Conservation (phyloP, 176 grass and related monocot species). For the Carex kokanica region DNA sequence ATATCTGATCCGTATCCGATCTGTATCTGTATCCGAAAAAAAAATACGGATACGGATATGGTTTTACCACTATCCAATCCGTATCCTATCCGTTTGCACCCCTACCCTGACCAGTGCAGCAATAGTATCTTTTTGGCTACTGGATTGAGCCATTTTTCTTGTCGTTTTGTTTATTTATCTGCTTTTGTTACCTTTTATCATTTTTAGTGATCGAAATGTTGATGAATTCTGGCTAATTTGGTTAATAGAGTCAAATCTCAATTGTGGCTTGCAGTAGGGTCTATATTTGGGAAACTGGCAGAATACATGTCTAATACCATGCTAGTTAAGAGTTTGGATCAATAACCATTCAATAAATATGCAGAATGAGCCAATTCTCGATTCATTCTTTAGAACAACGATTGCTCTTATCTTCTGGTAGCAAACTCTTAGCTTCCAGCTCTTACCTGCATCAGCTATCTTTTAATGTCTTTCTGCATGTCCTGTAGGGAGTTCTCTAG, state of each 20-base stretch:
- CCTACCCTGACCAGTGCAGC: background rate
- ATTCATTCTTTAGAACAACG: background rate
- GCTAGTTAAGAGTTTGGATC: background rate
- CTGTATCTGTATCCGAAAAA: too few relatives aligned
- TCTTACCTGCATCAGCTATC: background rate
- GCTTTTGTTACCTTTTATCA: background rate
- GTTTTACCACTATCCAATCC: too few relatives aligned
- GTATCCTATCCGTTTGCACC: too few relatives aligned
- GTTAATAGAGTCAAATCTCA: conserved; percentile 1
- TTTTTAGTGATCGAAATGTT: background rate
- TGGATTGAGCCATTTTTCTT: background rate
- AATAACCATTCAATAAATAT: background rate
- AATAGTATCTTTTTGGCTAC: background rate
- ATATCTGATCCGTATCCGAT: too few relatives aligned
- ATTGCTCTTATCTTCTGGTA: background rate
- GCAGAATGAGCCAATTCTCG: background rate
- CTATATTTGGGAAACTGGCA: background rate
- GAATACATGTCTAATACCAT: background rate
- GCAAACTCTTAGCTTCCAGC: background rate
- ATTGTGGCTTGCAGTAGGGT: background rate
- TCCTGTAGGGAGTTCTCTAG: conserved; percentile 2
- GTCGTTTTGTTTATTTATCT: background rate
- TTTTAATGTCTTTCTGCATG: background rate
- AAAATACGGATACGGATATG: too few relatives aligned
- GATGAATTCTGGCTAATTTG: background rate